Percentiles rank a stretch among this genome's conserved stretches.
Evolutionary conservation across 73 alveolate genomes (phyloP).

Genomic region (Breviolum minutum): DNA sequence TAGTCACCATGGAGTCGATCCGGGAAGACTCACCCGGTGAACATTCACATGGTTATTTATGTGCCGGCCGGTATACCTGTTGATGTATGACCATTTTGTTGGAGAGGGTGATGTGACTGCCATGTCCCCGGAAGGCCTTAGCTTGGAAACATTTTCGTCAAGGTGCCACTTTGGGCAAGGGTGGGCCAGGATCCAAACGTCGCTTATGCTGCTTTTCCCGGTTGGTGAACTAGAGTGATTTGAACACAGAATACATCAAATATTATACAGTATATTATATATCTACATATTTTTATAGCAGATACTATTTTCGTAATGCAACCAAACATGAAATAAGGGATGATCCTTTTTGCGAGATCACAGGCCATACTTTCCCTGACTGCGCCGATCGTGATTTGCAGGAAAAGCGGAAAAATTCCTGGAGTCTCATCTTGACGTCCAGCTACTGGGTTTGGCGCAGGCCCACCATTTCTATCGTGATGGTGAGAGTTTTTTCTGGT

Average conservation of each 20-base stretch:
- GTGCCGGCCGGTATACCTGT: no score
- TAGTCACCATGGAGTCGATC: no score
- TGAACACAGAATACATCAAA: neutral
- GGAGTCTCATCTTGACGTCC: neutral
- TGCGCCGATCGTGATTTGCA: neutral
- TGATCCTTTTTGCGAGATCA: neutral
- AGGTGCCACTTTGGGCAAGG: neutral
- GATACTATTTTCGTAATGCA: neutral
- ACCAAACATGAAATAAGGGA: neutral
- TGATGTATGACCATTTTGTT: neutral
- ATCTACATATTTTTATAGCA: no score
- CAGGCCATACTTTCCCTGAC: neutral
- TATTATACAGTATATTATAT: no score
- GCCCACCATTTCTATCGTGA: neutral
- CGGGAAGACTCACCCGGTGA: no score
- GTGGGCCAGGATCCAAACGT: neutral
- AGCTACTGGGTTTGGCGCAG: constrained; percentile 1
- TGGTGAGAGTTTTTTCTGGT: no score
- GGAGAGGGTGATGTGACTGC: neutral
- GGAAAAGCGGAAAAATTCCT: neutral
- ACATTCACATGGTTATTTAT: no score
- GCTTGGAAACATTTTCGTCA: constrained; percentile 3
- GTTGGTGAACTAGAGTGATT: neutral
- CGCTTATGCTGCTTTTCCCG: neutral
- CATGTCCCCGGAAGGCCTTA: neutral